Evolutionary conservation across 306 rosid species (phyloP).

Genomic region (Crataegus laevigata): DNA sequence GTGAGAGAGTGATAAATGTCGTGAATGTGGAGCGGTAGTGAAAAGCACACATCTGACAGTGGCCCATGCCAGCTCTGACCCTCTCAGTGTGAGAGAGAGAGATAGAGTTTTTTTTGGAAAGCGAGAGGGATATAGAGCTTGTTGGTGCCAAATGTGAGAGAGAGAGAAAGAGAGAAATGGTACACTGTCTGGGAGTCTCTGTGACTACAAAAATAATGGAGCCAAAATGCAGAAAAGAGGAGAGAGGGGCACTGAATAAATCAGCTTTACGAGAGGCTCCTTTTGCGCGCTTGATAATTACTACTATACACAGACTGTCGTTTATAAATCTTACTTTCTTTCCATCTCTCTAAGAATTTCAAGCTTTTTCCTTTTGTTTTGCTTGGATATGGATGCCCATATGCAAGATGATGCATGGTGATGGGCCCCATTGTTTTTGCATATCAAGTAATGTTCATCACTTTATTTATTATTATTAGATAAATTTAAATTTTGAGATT

Average conservation of each 20-base stretch:
- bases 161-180: background rate
- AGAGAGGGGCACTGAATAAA: background rate
- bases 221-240: background rate
- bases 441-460: no score
- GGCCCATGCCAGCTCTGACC: slow-evolving; percentile 61
- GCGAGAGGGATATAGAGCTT: background rate
- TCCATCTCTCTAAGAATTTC: background rate
- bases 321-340: background rate
- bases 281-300: background rate
- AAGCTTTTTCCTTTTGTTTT: background rate
- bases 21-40: slow-evolving; percentile 17
- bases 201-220: slow-evolving; percentile 21
- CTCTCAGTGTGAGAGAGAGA: background rate
- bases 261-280: slow-evolving; percentile 10
- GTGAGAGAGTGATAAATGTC: slow-evolving; percentile 15
- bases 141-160: background rate
- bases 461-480: no score
- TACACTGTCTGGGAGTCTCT: background rate
- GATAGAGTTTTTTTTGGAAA: no score
- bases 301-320: background rate
- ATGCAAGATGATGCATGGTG: slow-evolving; percentile 2
- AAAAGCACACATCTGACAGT: slow-evolving; percentile 53
- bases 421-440: slow-evolving; percentile 8
- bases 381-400: slow-evolving; percentile 10
- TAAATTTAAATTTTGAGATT: no score